Conservation (phyloP, 2,329 filamentous ascomycete genomes). For the Pseudogymnoascus sp. region DNA sequence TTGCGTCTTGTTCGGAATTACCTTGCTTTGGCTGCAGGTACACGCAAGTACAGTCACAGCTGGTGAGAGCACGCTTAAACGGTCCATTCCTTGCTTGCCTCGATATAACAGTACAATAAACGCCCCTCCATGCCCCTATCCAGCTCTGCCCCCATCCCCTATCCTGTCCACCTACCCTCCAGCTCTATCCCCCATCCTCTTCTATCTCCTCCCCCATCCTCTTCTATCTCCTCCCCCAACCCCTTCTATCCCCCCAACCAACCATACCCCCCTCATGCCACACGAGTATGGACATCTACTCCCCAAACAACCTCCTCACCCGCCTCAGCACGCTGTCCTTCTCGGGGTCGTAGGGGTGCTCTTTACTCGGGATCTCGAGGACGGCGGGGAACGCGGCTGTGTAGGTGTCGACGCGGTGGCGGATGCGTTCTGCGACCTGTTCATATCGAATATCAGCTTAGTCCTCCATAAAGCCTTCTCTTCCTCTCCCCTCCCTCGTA, state of each 20-base stretch:
- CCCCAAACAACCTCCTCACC: conserved; percentile 64
- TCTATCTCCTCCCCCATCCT: neutral
- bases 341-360: conserved; percentile 97
- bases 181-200: neutral
- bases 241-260: neutral
- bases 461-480: neutral
- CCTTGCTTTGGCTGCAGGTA: neutral
- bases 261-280: no score
- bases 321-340: conserved; percentile 95
- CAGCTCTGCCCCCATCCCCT: neutral
- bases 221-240: neutral
- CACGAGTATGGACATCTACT: no score
- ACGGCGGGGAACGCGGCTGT: conserved; percentile 93
- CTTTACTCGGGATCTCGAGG: conserved; percentile 95
- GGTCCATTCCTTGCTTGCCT: neutral
- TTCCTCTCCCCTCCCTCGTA: no score
- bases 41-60: neutral
- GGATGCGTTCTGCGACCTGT: conserved; percentile 88
- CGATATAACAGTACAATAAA: neutral
- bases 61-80: neutral
- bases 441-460: neutral
- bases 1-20: no score
- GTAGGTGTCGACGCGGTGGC: conserved; percentile 81
- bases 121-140: neutral
- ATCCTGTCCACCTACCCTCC: neutral